Evolutionary conservation across 1,139 yeast genomes (phyloP).

Genomic region (Candida sp.): DNA sequence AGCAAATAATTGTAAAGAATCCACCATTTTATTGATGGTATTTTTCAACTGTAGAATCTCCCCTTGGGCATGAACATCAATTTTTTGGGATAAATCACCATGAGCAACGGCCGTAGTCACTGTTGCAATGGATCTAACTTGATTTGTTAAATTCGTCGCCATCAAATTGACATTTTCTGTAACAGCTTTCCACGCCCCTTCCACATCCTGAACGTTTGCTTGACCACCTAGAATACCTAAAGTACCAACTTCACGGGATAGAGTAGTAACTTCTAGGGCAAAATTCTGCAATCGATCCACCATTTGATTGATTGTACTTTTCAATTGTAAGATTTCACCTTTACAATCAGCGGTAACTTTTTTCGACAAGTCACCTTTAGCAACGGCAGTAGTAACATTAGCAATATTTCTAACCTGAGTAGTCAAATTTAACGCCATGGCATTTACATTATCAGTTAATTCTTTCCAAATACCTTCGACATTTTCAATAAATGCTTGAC

Average conservation of each 20-base stretch:
- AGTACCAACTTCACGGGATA: conserved; percentile 88
- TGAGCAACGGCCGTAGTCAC: conserved; percentile 93
- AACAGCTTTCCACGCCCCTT: conserved; percentile 92
- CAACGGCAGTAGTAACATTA: conserved; percentile 89
- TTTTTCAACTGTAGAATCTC: conserved; percentile 75
- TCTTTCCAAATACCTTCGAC: conserved; percentile 92
- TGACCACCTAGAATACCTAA: conserved; percentile 89
- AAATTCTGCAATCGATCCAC: conserved; percentile 86
- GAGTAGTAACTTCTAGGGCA: conserved; percentile 84
- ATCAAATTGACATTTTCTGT: conserved; percentile 86
- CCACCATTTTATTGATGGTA: conserved; percentile 90
- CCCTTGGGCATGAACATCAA: conserved; percentile 88
- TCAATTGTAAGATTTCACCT: conserved; percentile 81
- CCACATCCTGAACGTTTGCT: conserved; percentile 89
- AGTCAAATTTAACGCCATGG: conserved; percentile 85
- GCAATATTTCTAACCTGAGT: conserved; percentile 89
- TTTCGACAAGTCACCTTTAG: conserved; percentile 83
- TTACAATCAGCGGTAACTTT: conserved; percentile 88
- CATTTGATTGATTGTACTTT: conserved; percentile 79
- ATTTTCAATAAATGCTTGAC: conserved; percentile 80
- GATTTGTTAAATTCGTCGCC: conserved; percentile 88
- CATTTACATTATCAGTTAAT: conserved; percentile 83
- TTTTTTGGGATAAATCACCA: conserved; percentile 85
- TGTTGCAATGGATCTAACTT: conserved; percentile 86
- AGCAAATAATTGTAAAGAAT: conserved; percentile 82